Conservation (phyloP, 176 grass and related monocot species). For the Poa annua region DNA sequence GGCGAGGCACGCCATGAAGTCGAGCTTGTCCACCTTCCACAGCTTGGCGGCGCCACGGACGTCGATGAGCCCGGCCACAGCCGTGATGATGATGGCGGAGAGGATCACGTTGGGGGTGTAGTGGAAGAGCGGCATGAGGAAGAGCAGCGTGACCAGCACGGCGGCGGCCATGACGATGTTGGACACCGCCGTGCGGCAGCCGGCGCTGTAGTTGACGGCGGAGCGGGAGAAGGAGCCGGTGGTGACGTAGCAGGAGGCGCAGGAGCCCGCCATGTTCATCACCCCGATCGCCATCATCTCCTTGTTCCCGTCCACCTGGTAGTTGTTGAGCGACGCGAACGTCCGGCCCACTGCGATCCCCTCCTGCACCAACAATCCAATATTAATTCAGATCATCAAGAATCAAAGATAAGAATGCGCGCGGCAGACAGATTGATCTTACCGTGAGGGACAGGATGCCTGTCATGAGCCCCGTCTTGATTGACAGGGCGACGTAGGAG, state of each 20-base stretch:
- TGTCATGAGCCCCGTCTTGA: slow-evolving; percentile 94
- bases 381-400: not conserved
- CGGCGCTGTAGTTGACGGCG: slow-evolving; percentile 97
- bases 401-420: not conserved
- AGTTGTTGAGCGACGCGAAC: slow-evolving; percentile 97
- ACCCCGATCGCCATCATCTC: slow-evolving; percentile 98
- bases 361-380: slow-evolving; percentile 51
- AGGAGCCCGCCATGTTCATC: slow-evolving; percentile 98
- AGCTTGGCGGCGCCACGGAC: slow-evolving; percentile 61
- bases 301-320: slow-evolving; percentile 99
- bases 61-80: slow-evolving; percentile 90
- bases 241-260: slow-evolving; percentile 95
- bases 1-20: slow-evolving; percentile 77
- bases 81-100: slow-evolving; percentile 97
- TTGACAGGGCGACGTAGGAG: slow-evolving; percentile 74
- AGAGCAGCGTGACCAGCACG: slow-evolving; percentile 89
- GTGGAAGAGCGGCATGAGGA: slow-evolving; percentile 98
- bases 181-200: slow-evolving; percentile 78
- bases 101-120: slow-evolving; percentile 95
- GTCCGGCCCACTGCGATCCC: slow-evolving; percentile 93
- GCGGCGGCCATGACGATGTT: slow-evolving; percentile 95
- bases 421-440: slow-evolving; percentile 8
- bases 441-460: slow-evolving; percentile 94
- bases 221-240: slow-evolving; percentile 97
- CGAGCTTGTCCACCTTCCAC: slow-evolving; percentile 97